Conservation (phyloP, 192 early-diverging fungal species). For the Endogone sp. region DNA sequence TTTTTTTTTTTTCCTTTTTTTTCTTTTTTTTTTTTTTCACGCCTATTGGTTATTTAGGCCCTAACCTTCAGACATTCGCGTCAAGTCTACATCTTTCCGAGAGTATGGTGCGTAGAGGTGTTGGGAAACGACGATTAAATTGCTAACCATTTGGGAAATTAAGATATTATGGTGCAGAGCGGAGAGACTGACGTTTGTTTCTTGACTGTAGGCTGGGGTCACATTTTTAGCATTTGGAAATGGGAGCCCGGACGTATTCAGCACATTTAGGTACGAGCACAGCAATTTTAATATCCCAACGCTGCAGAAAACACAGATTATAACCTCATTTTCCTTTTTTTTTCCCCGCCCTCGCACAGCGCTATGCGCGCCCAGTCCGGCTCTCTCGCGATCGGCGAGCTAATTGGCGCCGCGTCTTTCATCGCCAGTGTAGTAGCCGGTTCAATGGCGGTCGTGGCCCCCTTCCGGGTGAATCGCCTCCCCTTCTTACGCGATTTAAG, state of each 20-base stretch:
- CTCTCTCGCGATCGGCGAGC: slow-evolving; percentile 84
- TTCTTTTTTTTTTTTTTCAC: neutral
- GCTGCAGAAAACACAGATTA: no score
- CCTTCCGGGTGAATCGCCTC: slow-evolving; percentile 63
- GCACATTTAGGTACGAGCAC: slow-evolving; percentile 63
- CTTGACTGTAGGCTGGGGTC: slow-evolving; percentile 52
- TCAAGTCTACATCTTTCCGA: slow-evolving; percentile 74
- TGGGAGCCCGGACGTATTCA: slow-evolving; percentile 89
- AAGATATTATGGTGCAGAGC: no score
- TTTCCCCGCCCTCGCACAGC: slow-evolving; percentile 10
- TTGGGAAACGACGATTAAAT: no score
- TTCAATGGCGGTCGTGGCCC: slow-evolving; percentile 73
- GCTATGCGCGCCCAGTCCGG: slow-evolving; percentile 67
- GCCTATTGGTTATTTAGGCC: no score
- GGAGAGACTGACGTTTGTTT: no score
- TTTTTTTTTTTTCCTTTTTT: slow-evolving; percentile 61
- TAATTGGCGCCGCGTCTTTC: slow-evolving; percentile 74
- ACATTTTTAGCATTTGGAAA: slow-evolving; percentile 86
- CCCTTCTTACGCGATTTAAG: slow-evolving; percentile 79
- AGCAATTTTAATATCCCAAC: no score
- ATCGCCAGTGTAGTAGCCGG: slow-evolving; percentile 44
- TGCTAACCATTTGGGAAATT: no score
- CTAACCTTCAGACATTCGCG: slow-evolving; percentile 82
- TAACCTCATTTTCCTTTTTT: slow-evolving; percentile 8
- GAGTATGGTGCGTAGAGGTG: slow-evolving; percentile 55